A percentile compares a stretch with the other conserved stretches of the same genome.
Conservation (phyloP, 192 early-diverging fungal species). For the Rhizophagus sp. region DNA sequence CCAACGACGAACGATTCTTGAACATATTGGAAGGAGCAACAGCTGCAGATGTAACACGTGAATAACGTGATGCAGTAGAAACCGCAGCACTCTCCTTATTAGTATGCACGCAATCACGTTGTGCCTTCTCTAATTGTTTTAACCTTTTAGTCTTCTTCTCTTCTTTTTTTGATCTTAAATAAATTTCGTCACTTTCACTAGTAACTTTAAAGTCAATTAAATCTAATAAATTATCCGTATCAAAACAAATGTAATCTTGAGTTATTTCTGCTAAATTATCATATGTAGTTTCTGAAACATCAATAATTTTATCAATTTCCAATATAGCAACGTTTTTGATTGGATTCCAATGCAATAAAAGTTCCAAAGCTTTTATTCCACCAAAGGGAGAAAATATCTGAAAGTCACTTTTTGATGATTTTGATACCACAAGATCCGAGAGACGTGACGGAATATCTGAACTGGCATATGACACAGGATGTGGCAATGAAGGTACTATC, state of each 20-base stretch:
- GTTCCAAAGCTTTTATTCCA: constrained; percentile 23
- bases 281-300: background rate
- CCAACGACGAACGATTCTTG: too few relatives aligned
- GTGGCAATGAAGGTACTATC: constrained; percentile 11
- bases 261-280: background rate
- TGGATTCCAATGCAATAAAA: constrained; percentile 29
- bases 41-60: background rate
- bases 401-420: background rate
- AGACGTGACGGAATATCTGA: background rate
- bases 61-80: background rate
- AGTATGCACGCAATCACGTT: too few relatives aligned
- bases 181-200: background rate
- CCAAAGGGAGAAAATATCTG: background rate
- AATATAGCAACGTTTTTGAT: background rate
- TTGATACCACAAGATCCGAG: background rate
- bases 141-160: background rate
- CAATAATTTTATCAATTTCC: background rate
- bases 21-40: too few relatives aligned
- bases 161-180: constrained; percentile 2
- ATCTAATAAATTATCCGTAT: background rate
- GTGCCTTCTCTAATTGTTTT: background rate
- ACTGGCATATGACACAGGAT: constrained; percentile 7
- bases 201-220: background rate
- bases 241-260: background rate
- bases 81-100: background rate